Evolutionary conservation across 1,139 yeast species (phyloP).

Genomic region (Yamadazyma conglobata): DNA sequence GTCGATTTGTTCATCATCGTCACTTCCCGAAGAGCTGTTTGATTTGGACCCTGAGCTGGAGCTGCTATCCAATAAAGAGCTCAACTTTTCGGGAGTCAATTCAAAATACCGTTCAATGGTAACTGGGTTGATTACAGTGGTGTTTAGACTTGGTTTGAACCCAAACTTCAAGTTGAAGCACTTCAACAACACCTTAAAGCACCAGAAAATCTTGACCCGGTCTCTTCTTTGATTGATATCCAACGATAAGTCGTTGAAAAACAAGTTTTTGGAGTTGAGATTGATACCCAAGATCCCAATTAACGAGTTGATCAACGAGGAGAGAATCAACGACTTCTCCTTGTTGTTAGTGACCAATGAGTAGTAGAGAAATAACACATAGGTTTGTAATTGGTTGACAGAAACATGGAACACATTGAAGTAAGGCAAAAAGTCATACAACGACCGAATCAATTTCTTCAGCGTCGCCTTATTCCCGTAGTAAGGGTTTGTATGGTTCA

Average conservation of each 20-base stretch:
- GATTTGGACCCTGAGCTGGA: conserved; percentile 6
- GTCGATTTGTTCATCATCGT: conserved; percentile 21
- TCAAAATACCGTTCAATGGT: conserved; percentile 48
- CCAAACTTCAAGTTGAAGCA: conserved; percentile 51
- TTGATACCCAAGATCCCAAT: conserved; percentile 49
- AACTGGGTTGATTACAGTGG: conserved; percentile 49
- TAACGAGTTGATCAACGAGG: conserved; percentile 42
- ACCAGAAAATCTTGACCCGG: conserved; percentile 61
- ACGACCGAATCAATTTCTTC: conserved; percentile 27
- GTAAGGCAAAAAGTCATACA: conserved; percentile 47
- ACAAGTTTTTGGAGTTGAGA: conserved; percentile 42
- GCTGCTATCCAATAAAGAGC: conserved; percentile 30
- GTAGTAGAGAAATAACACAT: conserved; percentile 39
- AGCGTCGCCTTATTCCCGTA: conserved; percentile 22
- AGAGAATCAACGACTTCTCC: conserved; percentile 42
- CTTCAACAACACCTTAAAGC: conserved; percentile 49
- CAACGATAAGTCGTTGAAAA: conserved; percentile 44
- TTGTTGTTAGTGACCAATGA: conserved; percentile 46
- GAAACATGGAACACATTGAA: conserved; percentile 45
- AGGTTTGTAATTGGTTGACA: conserved; percentile 39
- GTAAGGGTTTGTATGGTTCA: conserved; percentile 38
- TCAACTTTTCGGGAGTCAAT: conserved; percentile 45
- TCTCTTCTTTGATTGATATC: conserved; percentile 39
- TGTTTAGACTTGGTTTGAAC: conserved; percentile 45
- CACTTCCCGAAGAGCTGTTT: conserved; percentile 2